Base-by-base conservation (phyloP, 768 basidiomycete species). In the Cystofilobasidium capitatum region DNA sequence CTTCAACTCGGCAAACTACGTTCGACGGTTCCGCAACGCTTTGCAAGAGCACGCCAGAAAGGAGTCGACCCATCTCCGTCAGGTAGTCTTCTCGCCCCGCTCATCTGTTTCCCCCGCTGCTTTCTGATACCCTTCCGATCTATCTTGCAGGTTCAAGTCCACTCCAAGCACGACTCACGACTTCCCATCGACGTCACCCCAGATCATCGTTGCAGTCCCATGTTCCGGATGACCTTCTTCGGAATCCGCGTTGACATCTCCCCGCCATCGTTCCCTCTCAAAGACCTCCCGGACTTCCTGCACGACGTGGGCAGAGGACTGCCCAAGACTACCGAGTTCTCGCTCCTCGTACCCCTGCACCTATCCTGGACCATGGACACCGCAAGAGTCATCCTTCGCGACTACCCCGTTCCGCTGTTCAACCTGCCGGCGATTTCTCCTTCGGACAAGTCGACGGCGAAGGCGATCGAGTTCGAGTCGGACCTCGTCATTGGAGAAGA, bases 361-460 rank as follows among this genome's bases (percentile, higher is more conserved):
- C 75, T 98, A 24, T 81, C 82, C 40, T 84, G 90, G 76, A 80
- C 83, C 1, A 79, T 90, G 61, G 79, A 81, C 3, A 81, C 84
- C n/a, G 77, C 86, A 22, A 81, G 81, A 57, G 78, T 85, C 51
- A 82, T 82, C 5, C 80, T 93, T 12, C 86, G 93, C 37, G 91
- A 94, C 77, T 93, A 94, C 77, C 90, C 92, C 2, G 77, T 96
- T 37, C 91, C 92, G 0, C 75, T 97, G 61, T 77, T 91, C n/a
- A 81, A 85, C 73, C 82, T 94, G 51, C 87, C 88, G 39, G 73
- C 82, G 20, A 29, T 71, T 37, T 31, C 60, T 1, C 16, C 65
- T 22, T 59, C 44, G 42, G 70, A 71, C 40, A 45, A n/a, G 1
- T 37, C 39, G 47, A 12, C 49, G n/a, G 9, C 29, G 22, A 63